Base-by-base conservation (phyloP, 768 basidiomycete genomes). In the Hericium rajendrae region DNA sequence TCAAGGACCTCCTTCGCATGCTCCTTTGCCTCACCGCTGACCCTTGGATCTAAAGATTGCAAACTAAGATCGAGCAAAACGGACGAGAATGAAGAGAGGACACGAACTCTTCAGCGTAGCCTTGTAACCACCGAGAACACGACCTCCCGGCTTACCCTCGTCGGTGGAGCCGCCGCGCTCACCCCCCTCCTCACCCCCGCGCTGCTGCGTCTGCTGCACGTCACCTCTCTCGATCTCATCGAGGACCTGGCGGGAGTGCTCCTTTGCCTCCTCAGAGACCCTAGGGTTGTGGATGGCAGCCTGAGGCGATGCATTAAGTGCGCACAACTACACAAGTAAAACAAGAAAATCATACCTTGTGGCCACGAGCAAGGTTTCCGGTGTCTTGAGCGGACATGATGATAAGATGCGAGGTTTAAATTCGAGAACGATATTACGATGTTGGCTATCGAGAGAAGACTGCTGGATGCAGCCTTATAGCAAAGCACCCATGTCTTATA, bases 241-340 rank as follows among this genome's bases (percentile, higher is more conserved):
- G 40, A 68, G 58, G 6, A 60, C 59, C 48, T 64, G 57, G 16
- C 66, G 66, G 4, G 67, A 66, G 51, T 66, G 65, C 50, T 70
- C 68, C 57, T 71, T 70, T 13, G 68, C 67, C 60, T 69, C 66
- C 0, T 67, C 65, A 2, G 68, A 69, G 59, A 67, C 64, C 55
- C 65, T 66, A 11, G 64, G 67, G 62, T 70, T 70, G 57, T 68
- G 63, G 53, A 69, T 53, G 16, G 63, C 64, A 6, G 69, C 68
- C 68, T 69, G 41, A 51, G 38, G 20, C n/a, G 20, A 38, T 12
- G 0, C 28, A 24, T 5, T 54, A 24, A 22, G 28, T n/a, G 16
- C 6, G 6, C 24, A 2, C 22, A 43, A 16, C 13, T 10, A 40
- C 8, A 18, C 10, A 10, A 18, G 2, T 38, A 18, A 10, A 16